Evolutionary conservation across 176 grass and related monocot species (phyloP), one percentile per base, ranked within the genome.

Genomic region (Tillandsia fasciculata): DNA sequence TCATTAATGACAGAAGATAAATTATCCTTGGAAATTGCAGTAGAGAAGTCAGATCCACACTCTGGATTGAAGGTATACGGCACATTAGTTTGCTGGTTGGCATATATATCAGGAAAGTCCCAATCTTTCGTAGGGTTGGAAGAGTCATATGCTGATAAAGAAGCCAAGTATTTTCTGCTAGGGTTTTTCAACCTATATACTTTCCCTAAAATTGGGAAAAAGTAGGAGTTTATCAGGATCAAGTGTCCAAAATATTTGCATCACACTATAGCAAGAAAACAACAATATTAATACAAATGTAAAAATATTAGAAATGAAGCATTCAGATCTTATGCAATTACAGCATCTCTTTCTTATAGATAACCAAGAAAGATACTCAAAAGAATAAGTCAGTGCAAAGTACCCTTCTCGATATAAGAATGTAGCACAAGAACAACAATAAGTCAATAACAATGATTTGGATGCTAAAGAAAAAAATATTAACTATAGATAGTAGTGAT

Each of bases 61-160:
- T 64, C 48, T 81, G 75, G 64, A 82, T 51, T 53, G 71, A 64
- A 54, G 49, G 69, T 64, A n/a, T 84, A 64, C 26, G 52, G 42
- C 26, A 73, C 65, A 64, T 9, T 54, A 59, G 50, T 79, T 51
- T 80, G 69, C 58, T 64, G 58, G 47, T 79, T 84, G 70, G 56
- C 65, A 79, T 74, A 77, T 74, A 87, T 76, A 72, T 91, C 80
- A 79, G 83, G 86, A 76, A 96, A 96, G 52, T 65, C 83, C 89
- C 88, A 96, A 59, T 81, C 81, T 83, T 87, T 96, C 27, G 93
- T 92, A 29, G 93, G 86, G 64, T 92, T 87, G 20, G 88, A 96
- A 50, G 93, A 90, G 64, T 90, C 81, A 80, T 87, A 90, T 66
- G 64, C 63, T 69, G 86, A 96, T 77, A 96, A 74, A 68, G 81